Evolutionary conservation across 306 rosid genomes (phyloP).

Genomic region (Vigna nakashimae): DNA sequence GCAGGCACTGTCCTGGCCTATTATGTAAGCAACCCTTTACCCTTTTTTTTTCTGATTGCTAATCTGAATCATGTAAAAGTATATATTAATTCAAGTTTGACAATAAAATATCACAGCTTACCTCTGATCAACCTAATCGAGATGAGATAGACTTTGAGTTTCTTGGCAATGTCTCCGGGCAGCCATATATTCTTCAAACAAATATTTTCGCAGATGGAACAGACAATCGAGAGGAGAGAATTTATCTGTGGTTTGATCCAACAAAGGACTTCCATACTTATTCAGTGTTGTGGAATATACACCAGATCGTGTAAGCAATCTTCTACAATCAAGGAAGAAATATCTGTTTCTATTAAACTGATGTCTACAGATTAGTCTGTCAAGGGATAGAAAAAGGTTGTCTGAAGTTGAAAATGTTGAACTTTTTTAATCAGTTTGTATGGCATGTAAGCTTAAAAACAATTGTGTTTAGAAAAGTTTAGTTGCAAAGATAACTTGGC

Average conservation of each 20-base stretch:
- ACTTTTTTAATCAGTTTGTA: neutral
- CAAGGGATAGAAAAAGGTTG: neutral
- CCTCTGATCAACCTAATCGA: slow-evolving; percentile 88
- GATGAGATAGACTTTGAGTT: slow-evolving; percentile 93
- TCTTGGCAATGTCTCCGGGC: slow-evolving; percentile 80
- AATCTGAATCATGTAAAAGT: neutral
- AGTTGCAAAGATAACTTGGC: neutral
- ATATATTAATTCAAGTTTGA: neutral
- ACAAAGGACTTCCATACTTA: slow-evolving; percentile 83
- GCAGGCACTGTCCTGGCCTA: slow-evolving; percentile 93
- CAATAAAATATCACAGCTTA: slow-evolving; percentile 61
- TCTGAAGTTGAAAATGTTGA: neutral
- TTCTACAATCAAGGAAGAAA: neutral
- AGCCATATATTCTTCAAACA: slow-evolving; percentile 83
- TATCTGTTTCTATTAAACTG: neutral
- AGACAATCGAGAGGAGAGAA: slow-evolving; percentile 85
- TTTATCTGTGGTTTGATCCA: slow-evolving; percentile 96
- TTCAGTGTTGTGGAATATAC: slow-evolving; percentile 85
- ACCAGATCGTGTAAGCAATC: slow-evolving; percentile 82
- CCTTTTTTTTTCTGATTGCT: neutral
- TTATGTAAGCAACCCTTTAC: slow-evolving; percentile 60
- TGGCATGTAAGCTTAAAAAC: neutral
- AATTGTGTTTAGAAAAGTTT: neutral
- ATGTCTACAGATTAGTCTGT: neutral
- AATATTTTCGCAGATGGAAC: slow-evolving; percentile 79